Evolutionary conservation across 129 eudicot genomes (phyloP).

Genomic region (Heracleum sosnowskyi): DNA sequence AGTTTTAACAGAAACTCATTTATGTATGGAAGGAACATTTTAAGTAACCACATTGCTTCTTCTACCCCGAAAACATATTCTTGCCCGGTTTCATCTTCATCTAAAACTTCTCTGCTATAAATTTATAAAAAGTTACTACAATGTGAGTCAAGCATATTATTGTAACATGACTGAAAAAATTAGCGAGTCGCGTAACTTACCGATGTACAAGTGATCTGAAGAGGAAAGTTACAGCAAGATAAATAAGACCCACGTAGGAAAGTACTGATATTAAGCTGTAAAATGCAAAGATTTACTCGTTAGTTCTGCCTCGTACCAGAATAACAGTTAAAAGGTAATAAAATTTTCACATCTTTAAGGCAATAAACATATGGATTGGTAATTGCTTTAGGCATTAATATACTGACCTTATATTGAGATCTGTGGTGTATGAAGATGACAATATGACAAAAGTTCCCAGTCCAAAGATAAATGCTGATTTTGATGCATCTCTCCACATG

Average conservation of each 20-base stretch:
- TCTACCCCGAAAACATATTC: slow-evolving; percentile 64
- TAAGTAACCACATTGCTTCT: slow-evolving; percentile 74
- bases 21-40: slow-evolving; percentile 56
- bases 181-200: slow-evolving; percentile 17
- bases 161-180: not conserved
- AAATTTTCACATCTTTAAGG: not conserved
- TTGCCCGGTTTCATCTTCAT: slow-evolving; percentile 26
- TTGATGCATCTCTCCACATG: slow-evolving; percentile 90
- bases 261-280: slow-evolving; percentile 70
- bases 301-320: slow-evolving; percentile 3
- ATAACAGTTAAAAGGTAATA: not conserved
- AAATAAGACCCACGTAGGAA: slow-evolving; percentile 75
- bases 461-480: slow-evolving; percentile 79
- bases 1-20: slow-evolving; percentile 73
- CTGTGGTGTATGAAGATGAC: slow-evolving; percentile 80
- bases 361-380: not conserved
- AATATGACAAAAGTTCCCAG: slow-evolving; percentile 65
- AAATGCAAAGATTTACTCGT: slow-evolving; percentile 5
- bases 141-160: not conserved
- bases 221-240: slow-evolving; percentile 78
- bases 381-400: not conserved
- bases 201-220: slow-evolving; percentile 58
- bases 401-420: slow-evolving; percentile 68
- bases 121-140: not conserved
- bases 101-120: slow-evolving; percentile 39